Base-by-base conservation (phyloP, 164 flowering plant species). In the Chloranthus sessilifolius region DNA sequence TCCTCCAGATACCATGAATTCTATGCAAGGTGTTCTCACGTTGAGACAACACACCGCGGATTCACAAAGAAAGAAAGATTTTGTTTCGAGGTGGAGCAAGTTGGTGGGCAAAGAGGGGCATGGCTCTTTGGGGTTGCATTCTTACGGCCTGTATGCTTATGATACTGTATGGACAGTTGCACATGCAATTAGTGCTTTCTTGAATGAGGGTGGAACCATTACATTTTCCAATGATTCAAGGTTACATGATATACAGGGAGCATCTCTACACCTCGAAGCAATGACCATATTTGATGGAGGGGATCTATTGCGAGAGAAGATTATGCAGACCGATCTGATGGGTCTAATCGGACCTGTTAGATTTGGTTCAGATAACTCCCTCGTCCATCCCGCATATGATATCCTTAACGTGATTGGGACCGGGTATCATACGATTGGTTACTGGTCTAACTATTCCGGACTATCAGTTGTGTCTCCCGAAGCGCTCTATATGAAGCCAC, bases 401-500 rank as follows among this genome's bases (percentile, higher is more conserved):
- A 52, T 86, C 23, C 69, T 83, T 56, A 86, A 86, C 58, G 76
- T 86, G 44, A 40, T 75, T 62, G 95, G 91, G 47, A 79, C 80
- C 46, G 88, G 88, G 20, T 61, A 61, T 51, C 61, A 78, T 21
- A 59, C 10, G 19, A 58, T 83, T 46, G 95, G 95, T 42, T 86
- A 77, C 56, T 86, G 95, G 95, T 75, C 80, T 42, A 83, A 81
- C 58, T 71, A 78, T 55, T 74, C 88, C 7, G 91, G 91, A 43
- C 60, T 81, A 19, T 79, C 88, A 1, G 66, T 62, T 33, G 53
- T 61, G 12, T 63, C 80, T 48, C 95, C 95, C 2, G 91, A 81
- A 70, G 60, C 55, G 16, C 78, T 86, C n/a, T 73, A 81, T 58
- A 10, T 40, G 20, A 74, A 19, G 62, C 79, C 82, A 27, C 61